Evolutionary conservation across 2,329 filamentous ascomycete species (phyloP), one percentile per base, ranked within the genome.

Genomic region (Eutypella sp.): DNA sequence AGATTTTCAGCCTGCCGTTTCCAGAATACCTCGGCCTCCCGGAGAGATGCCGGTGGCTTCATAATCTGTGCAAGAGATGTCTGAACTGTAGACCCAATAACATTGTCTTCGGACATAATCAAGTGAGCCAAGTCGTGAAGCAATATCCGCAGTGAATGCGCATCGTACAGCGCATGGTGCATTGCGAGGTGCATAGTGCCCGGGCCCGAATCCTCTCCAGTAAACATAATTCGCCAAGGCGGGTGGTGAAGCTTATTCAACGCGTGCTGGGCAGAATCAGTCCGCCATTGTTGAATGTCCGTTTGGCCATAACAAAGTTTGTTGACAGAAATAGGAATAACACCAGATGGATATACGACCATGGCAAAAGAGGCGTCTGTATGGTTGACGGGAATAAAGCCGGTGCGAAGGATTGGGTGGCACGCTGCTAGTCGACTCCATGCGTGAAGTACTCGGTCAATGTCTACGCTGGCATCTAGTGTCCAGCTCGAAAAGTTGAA

Each of bases 151-250:
- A 96, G 68, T 8, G 89, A 90, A 34, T 81, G 74, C 0, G 89
- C 91, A 67, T 96, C 91, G 54, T 95, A 96, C 0, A 96, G 70
- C 1, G 87, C 87, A 66, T 96, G 91, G 51, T 95, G 85, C 3
- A 89, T 73, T 2, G 70, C 61, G 4, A 82, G 51, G 40, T 75
- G 67, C 64, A 77, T 72, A 2, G 41, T 55, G 9, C 47, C 27
- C 4, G 50, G 29, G 1, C 43, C 38, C 7, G 50, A 41, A 0
- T 57, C 45, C 1, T 49, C 38, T 3, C 70, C 53, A 0, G 74
- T 59, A 1, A 89, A 40, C 0, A 69, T 67, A 18, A 88, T 63
- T 11, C 68, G 68, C 89, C 89, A 95, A 1, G 81, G 78, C 0
- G 82, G 81, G 0, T 61, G 50, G 36, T 81, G 69, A 3, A 86